Percentiles rank a stretch among this genome's conserved stretches.
Evolutionary conservation across 768 basidiomycete genomes (phyloP).

Genomic region (Phylloporus scabripes): DNA sequence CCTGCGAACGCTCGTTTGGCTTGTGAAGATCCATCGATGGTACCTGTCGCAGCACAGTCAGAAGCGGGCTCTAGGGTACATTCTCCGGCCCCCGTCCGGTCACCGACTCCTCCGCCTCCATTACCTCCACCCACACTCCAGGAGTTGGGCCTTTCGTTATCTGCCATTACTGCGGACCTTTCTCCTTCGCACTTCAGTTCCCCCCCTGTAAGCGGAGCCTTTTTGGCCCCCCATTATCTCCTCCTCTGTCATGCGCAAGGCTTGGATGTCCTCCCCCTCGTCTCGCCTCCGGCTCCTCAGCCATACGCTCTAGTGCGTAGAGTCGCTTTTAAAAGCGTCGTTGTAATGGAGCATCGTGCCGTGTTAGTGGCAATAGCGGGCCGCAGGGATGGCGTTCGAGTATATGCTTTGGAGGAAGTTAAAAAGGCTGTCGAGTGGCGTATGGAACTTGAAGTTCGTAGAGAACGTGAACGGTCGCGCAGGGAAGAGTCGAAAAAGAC

Average conservation of each 20-base stretch:
- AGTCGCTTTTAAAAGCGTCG: slow-evolving; percentile 80
- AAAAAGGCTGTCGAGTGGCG: slow-evolving; percentile 86
- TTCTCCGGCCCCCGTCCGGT: slow-evolving; percentile 50
- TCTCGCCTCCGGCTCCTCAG: slow-evolving; percentile 65
- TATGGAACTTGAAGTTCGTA: slow-evolving; percentile 69
- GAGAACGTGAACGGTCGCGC: slow-evolving; percentile 68
- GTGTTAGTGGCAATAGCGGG: slow-evolving; percentile 89
- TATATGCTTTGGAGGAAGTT: slow-evolving; percentile 84
- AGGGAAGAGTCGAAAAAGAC: slow-evolving; percentile 61
- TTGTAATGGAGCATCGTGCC: slow-evolving; percentile 89
- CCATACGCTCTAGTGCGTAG: slow-evolving; percentile 81
- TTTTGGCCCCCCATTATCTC: slow-evolving; percentile 75
- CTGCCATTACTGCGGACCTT: slow-evolving; percentile 60
- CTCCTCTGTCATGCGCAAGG: slow-evolving; percentile 84
- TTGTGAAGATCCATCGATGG: slow-evolving; percentile 31
- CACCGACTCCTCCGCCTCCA: slow-evolving; percentile 65
- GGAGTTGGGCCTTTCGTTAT: slow-evolving; percentile 72
- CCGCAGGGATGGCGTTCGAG: slow-evolving; percentile 77
- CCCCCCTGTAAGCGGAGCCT: slow-evolving; percentile 73
- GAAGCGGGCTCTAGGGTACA: slow-evolving; percentile 44
- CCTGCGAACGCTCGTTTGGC: slow-evolving; percentile 25
- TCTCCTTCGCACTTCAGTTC: slow-evolving; percentile 74
- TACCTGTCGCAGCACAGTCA: slow-evolving; percentile 26
- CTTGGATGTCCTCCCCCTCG: slow-evolving; percentile 76
- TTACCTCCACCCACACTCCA: slow-evolving; percentile 65